Percentiles rank a stretch among this genome's conserved stretches.
These are phyloP conservation scores for Neofusicoccum ribis DNA, from an alignment of 2,329 filamentous ascomycete genomes.

Conservation along the genomic window DNA sequence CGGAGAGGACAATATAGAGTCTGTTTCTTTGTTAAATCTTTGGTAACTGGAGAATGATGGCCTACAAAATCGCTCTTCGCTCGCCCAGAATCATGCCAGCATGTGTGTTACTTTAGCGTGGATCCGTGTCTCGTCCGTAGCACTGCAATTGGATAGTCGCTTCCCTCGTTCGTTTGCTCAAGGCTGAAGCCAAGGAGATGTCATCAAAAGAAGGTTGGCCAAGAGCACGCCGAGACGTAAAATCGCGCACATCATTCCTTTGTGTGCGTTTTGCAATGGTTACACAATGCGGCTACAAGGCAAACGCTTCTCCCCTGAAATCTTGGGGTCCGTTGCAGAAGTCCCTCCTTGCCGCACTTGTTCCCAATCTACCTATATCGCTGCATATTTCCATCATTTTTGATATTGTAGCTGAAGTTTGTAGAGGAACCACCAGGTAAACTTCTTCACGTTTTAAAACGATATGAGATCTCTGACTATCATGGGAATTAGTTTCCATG, in stretches of 20 bases:
- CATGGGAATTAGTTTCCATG: background rate
- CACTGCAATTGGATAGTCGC: background rate
- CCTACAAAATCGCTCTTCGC: background rate
- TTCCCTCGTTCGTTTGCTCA: background rate
- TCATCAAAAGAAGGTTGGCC: background rate
- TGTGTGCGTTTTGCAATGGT: background rate
- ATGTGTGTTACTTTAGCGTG: background rate
- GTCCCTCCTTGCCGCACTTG: background rate
- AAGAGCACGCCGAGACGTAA: background rate
- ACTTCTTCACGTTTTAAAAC: background rate
- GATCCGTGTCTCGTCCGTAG: background rate
- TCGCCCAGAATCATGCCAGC: background rate
- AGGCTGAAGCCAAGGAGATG: background rate
- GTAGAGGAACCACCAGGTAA: background rate
- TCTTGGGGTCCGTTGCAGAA: background rate
- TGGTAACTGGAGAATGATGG: background rate
- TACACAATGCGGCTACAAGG: background rate
- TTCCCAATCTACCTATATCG: background rate
- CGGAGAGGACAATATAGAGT: background rate
- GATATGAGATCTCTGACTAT: background rate
- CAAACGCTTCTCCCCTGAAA: constrained; percentile 4
- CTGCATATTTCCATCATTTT: background rate
- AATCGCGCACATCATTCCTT: background rate
- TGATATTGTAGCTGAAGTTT: background rate
- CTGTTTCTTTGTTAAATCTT: background rate